These are phyloP conservation scores for Penicillium cosmopolitanum DNA, from an alignment of 495 filamentous ascomycete genomes.

Conservation along the genomic window DNA sequence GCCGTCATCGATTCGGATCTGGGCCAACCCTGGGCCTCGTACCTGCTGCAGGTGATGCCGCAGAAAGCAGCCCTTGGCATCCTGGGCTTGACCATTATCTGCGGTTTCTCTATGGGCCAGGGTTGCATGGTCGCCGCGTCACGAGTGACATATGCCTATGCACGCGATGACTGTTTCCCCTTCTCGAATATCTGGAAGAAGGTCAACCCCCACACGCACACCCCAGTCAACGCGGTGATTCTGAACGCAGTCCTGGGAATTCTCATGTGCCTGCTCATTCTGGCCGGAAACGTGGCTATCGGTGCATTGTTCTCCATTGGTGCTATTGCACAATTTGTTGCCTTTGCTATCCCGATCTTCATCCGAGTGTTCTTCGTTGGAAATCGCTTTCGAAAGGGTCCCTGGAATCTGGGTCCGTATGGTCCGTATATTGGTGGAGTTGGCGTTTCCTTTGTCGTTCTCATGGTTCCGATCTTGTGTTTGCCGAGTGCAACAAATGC, in stretches of 20 bases:
- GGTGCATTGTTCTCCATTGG: slow-evolving; percentile 79
- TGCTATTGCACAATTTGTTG: slow-evolving; percentile 73
- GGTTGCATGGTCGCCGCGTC: slow-evolving; percentile 83
- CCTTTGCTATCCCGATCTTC: slow-evolving; percentile 75
- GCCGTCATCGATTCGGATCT: slow-evolving; percentile 63
- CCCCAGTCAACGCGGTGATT: slow-evolving; percentile 80
- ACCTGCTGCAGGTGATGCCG: slow-evolving; percentile 71
- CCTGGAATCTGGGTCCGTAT: slow-evolving; percentile 72
- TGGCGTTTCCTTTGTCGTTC: slow-evolving; percentile 63
- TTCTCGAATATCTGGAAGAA: slow-evolving; percentile 64
- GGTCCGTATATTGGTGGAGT: slow-evolving; percentile 63
- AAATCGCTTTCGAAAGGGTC: slow-evolving; percentile 67
- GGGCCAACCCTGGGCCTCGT: slow-evolving; percentile 78
- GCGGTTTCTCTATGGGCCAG: slow-evolving; percentile 81
- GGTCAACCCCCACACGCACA: slow-evolving; percentile 68
- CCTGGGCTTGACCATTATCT: slow-evolving; percentile 71
- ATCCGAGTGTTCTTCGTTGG: slow-evolving; percentile 77
- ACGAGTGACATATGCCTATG: slow-evolving; percentile 79
- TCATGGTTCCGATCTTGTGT: slow-evolving; percentile 79
- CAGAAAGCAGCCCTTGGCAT: slow-evolving; percentile 67
- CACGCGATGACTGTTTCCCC: slow-evolving; percentile 77
- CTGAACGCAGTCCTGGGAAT: slow-evolving; percentile 70
- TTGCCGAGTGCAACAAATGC: slow-evolving; percentile 62
- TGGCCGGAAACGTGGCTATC: slow-evolving; percentile 67
- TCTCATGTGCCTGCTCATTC: slow-evolving; percentile 67